These are phyloP conservation scores for Gnomoniopsis sp. DNA, from an alignment of 2,329 filamentous ascomycete genomes.

Conservation along the genomic window DNA sequence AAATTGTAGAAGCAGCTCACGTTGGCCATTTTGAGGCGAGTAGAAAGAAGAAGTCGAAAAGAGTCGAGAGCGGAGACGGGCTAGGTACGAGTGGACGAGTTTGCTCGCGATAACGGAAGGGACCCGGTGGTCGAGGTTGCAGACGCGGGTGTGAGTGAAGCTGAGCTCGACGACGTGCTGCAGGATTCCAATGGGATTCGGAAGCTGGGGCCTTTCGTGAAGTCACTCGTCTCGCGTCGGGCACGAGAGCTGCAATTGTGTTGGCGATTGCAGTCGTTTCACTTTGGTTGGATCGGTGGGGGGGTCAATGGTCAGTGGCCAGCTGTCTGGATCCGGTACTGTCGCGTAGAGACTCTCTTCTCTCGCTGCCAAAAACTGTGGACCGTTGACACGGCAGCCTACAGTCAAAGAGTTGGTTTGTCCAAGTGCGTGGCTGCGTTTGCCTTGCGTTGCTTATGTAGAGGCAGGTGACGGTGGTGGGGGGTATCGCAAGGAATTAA, in stretches of 20 bases:
- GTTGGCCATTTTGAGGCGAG: constrained; percentile 19
- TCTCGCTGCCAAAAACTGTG: background rate
- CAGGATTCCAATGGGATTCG: background rate
- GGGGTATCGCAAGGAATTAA: background rate
- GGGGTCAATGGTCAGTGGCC: background rate
- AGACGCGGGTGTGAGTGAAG: background rate
- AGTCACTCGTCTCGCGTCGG: background rate
- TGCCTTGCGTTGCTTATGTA: background rate
- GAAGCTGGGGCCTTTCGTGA: constrained; percentile 10
- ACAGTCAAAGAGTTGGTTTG: background rate
- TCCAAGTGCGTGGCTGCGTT: background rate
- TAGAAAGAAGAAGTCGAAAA: background rate
- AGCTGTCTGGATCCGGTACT: background rate
- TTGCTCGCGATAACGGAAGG: background rate
- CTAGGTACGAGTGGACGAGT: background rate
- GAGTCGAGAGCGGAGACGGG: background rate
- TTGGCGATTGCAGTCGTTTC: background rate
- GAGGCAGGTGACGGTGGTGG: background rate
- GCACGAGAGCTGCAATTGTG: background rate
- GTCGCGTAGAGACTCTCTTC: background rate
- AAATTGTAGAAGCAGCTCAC: constrained; percentile 16
- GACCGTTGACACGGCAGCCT: background rate
- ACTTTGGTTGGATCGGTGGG: background rate
- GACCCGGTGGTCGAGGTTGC: background rate
- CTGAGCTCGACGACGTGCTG: constrained; percentile 3